phyloP scores from a whole-genome alignment of 177 flowering plant species.

The Vitis hybrid region DNA sequence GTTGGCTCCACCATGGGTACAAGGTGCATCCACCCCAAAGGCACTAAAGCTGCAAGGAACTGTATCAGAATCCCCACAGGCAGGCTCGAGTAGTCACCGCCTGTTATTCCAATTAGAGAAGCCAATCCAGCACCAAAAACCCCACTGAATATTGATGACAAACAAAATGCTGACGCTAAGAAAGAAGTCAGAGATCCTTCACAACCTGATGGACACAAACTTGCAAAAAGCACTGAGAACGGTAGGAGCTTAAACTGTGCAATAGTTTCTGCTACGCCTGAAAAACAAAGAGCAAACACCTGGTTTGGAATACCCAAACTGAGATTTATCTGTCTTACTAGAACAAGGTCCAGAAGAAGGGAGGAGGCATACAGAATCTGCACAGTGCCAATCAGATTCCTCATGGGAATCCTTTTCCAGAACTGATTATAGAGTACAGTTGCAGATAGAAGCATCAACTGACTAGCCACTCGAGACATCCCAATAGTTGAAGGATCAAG shows the following conservation, averaged over 20 bases:
- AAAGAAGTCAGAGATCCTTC: slow-evolving; percentile 88
- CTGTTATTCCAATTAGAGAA: slow-evolving; percentile 58
- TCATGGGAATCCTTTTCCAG: slow-evolving; percentile 66
- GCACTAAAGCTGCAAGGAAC: slow-evolving; percentile 70
- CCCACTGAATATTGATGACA: slow-evolving; percentile 73
- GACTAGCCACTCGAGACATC: slow-evolving; percentile 80
- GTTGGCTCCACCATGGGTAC: slow-evolving; percentile 42
- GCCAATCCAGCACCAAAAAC: slow-evolving; percentile 73
- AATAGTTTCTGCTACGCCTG: slow-evolving; percentile 74
- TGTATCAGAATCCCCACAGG: slow-evolving; percentile 67
- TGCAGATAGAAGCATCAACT: slow-evolving; percentile 59
- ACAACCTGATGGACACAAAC: slow-evolving; percentile 71
- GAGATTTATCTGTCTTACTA: slow-evolving; percentile 70
- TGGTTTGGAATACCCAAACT: slow-evolving; percentile 74
- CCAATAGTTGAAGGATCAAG: slow-evolving; percentile 77
- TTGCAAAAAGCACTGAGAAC: slow-evolving; percentile 69
- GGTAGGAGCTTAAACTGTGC: slow-evolving; percentile 85
- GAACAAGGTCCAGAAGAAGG: slow-evolving; percentile 68
- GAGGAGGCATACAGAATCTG: slow-evolving; percentile 67
- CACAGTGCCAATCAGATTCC: slow-evolving; percentile 44
- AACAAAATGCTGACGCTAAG: slow-evolving; percentile 65
- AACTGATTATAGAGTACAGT: slow-evolving; percentile 59
- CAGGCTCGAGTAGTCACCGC: slow-evolving; percentile 64
- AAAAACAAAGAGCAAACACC: slow-evolving; percentile 61
- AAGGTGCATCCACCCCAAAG: slow-evolving; percentile 52